Conservation (phyloP, 2,329 filamentous ascomycete genomes). For the Sclerotiophoma versabilis region DNA sequence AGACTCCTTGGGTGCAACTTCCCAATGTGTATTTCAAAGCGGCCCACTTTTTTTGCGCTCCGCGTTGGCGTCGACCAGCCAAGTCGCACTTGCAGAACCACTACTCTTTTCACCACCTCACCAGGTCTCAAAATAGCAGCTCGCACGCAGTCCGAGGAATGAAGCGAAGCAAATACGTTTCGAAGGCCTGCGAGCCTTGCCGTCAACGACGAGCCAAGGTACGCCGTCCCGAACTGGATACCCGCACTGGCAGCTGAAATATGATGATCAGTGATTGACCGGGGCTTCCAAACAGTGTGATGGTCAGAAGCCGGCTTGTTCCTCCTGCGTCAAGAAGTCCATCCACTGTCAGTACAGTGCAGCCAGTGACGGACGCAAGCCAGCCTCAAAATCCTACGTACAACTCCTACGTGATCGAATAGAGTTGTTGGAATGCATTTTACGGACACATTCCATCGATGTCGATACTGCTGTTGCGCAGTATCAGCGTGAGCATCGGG, state of each 20-base stretch:
- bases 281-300: conserved; percentile 39
- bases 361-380: conserved; percentile 43
- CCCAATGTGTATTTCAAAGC: neutral
- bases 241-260: neutral
- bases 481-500: neutral
- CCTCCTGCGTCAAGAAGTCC: conserved; percentile 40
- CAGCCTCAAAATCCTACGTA: conserved; percentile 47
- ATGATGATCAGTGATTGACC: neutral
- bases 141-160: neutral
- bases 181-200: conserved; percentile 49
- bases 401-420: conserved; percentile 45
- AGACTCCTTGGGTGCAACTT: neutral
- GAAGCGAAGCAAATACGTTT: conserved; percentile 62
- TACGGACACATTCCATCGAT: conserved; percentile 42
- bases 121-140: neutral
- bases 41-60: neutral
- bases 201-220: conserved; percentile 50
- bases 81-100: neutral
- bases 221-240: neutral
- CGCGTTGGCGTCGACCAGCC: neutral
- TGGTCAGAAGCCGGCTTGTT: conserved; percentile 38
- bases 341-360: conserved; percentile 42
- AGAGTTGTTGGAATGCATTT: conserved; percentile 39
- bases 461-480: conserved; percentile 32
- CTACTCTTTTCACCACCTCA: neutral